Evolutionary conservation across 305 asterid species (phyloP).

Genomic region (Striga hermonthica): DNA sequence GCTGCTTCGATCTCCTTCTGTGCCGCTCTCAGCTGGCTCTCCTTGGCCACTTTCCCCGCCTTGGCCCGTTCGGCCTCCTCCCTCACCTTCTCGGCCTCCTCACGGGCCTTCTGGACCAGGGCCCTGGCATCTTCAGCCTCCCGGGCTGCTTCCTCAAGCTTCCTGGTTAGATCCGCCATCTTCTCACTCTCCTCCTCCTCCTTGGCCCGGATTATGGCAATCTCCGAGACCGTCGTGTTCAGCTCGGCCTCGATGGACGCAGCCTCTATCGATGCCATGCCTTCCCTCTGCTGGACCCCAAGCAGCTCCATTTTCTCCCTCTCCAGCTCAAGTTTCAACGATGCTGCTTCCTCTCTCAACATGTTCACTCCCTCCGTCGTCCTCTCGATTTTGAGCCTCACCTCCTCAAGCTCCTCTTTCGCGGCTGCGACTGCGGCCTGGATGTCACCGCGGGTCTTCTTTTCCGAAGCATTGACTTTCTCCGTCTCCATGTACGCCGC

Average conservation of each 20-base stretch:
- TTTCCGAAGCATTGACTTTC: constrained; percentile 33
- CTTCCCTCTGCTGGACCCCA: constrained; percentile 58
- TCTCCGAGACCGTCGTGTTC: constrained; percentile 46
- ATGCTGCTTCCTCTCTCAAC: constrained; percentile 61
- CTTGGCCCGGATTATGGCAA: constrained; percentile 46
- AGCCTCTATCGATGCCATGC: constrained; percentile 56
- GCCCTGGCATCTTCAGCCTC: constrained; percentile 69
- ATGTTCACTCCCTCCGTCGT: constrained; percentile 51
- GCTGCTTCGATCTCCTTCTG: constrained; percentile 85
- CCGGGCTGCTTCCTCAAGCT: constrained; percentile 60
- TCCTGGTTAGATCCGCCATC: constrained; percentile 63
- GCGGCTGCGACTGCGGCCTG: constrained; percentile 56
- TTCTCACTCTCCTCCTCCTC: constrained; percentile 66
- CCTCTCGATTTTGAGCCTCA: constrained; percentile 59
- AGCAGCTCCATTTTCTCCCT: constrained; percentile 55
- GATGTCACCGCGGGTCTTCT: constrained; percentile 55
- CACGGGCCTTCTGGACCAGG: constrained; percentile 44
- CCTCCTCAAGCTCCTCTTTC: constrained; percentile 69
- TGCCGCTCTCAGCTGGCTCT: constrained; percentile 58
- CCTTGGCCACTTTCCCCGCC: constrained; percentile 51
- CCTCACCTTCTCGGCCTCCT: constrained; percentile 55
- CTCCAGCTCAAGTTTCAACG: constrained; percentile 69
- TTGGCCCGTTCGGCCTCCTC: constrained; percentile 72
- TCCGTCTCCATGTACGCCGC: constrained; percentile 86
- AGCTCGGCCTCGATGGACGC: constrained; percentile 73